A percentile compares a stretch with the other conserved stretches of the same genome.
Evolutionary conservation across 352 stramenopile species (phyloP).

Genomic region (Globisporangium uncinulatum): DNA sequence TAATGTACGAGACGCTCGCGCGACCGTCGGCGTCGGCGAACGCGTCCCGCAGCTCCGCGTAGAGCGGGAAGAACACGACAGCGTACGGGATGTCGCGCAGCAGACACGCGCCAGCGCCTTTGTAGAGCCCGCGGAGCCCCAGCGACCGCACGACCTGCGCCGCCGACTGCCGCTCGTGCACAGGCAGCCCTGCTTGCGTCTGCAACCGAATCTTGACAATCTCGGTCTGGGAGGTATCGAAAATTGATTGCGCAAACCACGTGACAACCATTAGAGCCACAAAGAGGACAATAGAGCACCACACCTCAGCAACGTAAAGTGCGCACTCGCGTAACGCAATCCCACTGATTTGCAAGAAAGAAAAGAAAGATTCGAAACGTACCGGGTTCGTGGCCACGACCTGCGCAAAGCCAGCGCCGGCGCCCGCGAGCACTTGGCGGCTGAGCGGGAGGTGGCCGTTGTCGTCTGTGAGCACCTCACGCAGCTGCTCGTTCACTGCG

Average conservation of each 20-base stretch:
- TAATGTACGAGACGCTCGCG: conserved; percentile 49
- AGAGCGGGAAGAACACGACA: conserved; percentile 90
- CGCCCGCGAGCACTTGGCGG: conserved; percentile 62
- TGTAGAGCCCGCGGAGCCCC: conserved; percentile 82
- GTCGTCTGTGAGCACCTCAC: conserved; percentile 55
- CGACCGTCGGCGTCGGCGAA: conserved; percentile 47
- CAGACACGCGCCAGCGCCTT: conserved; percentile 79
- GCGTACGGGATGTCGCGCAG: conserved; percentile 92
- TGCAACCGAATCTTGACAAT: conserved; percentile 92
- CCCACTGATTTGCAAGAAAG: not conserved
- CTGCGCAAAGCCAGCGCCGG: conserved; percentile 72
- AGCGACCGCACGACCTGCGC: conserved; percentile 61
- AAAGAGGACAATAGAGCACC: conserved; percentile 5
- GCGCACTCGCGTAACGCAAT: conserved; percentile 4
- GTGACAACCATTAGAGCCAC: conserved; percentile 8
- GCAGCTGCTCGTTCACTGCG: conserved; percentile 88
- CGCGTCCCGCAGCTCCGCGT: conserved; percentile 61
- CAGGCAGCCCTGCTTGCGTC: conserved; percentile 69
- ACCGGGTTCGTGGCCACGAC: conserved; percentile 86
- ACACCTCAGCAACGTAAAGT: not conserved
- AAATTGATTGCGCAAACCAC: not conserved
- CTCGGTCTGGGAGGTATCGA: conserved; percentile 48
- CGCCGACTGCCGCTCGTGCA: conserved; percentile 50
- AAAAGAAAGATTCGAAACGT: conserved; percentile 8
- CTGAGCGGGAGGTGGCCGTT: conserved; percentile 54